Base-by-base conservation (phyloP, 2,329 filamentous ascomycete species). In the Moelleriella libera region DNA sequence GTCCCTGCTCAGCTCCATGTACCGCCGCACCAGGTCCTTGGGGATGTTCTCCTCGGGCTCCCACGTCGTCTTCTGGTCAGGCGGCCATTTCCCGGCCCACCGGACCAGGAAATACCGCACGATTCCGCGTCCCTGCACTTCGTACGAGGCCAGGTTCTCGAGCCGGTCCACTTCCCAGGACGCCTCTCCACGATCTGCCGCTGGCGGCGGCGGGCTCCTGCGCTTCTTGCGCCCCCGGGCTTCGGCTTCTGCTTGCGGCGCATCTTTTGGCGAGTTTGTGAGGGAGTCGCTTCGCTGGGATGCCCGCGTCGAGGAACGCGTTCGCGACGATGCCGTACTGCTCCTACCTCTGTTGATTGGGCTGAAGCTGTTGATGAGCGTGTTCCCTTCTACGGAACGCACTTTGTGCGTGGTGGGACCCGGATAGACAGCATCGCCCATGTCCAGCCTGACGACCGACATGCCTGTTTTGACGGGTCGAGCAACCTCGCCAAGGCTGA, bases 71-170 rank as follows among this genome's bases (percentile, higher is more conserved):
- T 80, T 78, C 54, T 78, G 67, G 7, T 69, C 70, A 0, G 66
- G 59, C 0, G 75, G 73, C 76, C 76, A 80, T 49, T 75, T 59
- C 6, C 76, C 76, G 43, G 68, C 69, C 76, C 76, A 80, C 6
- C 70, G 68, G 1, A 80, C 74, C 31, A 69, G 63, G 57, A 74
- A 80, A 49, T 66, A 68, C 4, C 69, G 68, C 1, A 68, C 60
- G 0, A 54, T 44, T 7, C 59, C 59, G 2, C 53, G 56, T 5
- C 64, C 64, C 10, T 65, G 60, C 1, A 66, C 61, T 4, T 69
- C 58, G 41, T 64, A 58, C 5, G 66, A 45, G 12, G 60, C 59
- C 48, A 69, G 61, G n/a, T 57, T 68, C 49, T 71, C 68, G 2
- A 76, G 58, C 2, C 63, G 57, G 43, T 72, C 62, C 1, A 76